Base-by-base conservation (phyloP, 2,329 filamentous ascomycete genomes). In the Hymenotorrendiella dingleyae region DNA sequence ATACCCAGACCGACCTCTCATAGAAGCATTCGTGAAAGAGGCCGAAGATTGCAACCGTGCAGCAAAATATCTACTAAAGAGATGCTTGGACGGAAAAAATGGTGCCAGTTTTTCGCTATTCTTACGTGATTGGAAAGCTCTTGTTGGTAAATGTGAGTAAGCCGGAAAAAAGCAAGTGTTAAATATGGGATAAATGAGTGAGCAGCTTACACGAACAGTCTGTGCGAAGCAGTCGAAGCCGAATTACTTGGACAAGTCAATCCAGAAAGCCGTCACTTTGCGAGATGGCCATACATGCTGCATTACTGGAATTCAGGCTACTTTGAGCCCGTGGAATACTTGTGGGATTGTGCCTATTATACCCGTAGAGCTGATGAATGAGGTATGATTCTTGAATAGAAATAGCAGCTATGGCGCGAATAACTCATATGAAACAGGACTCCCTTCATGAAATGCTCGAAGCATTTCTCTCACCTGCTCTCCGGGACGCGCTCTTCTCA, bases 11-110 rank as follows among this genome's bases (percentile, higher is more conserved):
- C 20, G 42, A 6, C 34, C 37, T 33, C 36, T 48, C 19, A 35
- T 48, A n/a, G 45, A 48, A 22, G 26, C 29, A 39, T 48, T 45
- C 35, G 21, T 48, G 22, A 42, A 42, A n/a, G 42, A 48, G 23
- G 45, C 42, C 23, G 34, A 26, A 11, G 29, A 48, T 38, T 37
- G 33, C 19, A 23, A 45, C 12, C 33, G 33, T 22, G 40, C 41
- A 26, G 42, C 41, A 28, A 42, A 19, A 27, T 45, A 48, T 34
- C 28, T 48, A 14, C 29, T 48, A 38, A 27, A 42, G 24, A 34
- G 21, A 30, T 48, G 36, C 35, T 23, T 33, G 7, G 28, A 48
- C 36, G 33, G 36, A 10, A 21, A 7, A 16, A 29, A 4, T 14
- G 29, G 16, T 37, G 12, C n/a, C 4, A 36, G 42, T 6, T 39